Base-by-base conservation (phyloP, 495 filamentous ascomycete species). In the Penicillium goetzii region DNA sequence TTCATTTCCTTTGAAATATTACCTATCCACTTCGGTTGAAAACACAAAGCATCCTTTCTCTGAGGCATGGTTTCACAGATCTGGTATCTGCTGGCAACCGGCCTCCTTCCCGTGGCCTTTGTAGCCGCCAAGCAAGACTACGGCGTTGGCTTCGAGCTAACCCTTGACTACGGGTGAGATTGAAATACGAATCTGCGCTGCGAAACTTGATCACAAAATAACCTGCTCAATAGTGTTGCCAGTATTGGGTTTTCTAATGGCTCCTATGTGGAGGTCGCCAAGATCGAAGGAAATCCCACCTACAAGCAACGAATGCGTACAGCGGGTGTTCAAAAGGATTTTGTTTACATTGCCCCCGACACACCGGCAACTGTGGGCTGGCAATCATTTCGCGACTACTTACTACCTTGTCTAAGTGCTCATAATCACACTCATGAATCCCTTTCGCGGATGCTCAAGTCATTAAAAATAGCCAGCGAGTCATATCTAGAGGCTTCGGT, bases 71-170 rank as follows among this genome's bases (percentile, higher is more conserved):
- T 30, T 17, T 1, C 2, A 28, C 23, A 51, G 25, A 51, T 51
- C 12, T 51, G 25, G 25, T 51, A 30, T 51, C 25, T 51, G 26
- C 47, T 51, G 25, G 47, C 47, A 51, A 10, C 25, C n/a, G 25
- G 23, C 15, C 15, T 51, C 14, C 14, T 51, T 17, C 25, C 47
- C 14, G 25, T 51, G 25, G 47, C 25, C 25, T 17, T 30, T 51
- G 47, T 50, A 6, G 10, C 47, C 47, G 12, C 47, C 47, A 51
- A 51, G 11, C 23, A 2, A 6, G 25, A 51, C 25, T 51, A 17
- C 7, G 47, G 47, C 14, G 47, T 51, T 30, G 47, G 47, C 12
- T 51, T 51, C n/a, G 47, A 51, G 47, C 47, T 51, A 21, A 51
- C 47, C 25, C 47, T 51, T 7, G 47, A 51, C 47, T 51, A 51